Percentiles rank a stretch among this genome's conserved stretches.
These are phyloP conservation scores for Plasmopara muralis DNA, from an alignment of 352 stramenopile species.

Conservation along the genomic window DNA sequence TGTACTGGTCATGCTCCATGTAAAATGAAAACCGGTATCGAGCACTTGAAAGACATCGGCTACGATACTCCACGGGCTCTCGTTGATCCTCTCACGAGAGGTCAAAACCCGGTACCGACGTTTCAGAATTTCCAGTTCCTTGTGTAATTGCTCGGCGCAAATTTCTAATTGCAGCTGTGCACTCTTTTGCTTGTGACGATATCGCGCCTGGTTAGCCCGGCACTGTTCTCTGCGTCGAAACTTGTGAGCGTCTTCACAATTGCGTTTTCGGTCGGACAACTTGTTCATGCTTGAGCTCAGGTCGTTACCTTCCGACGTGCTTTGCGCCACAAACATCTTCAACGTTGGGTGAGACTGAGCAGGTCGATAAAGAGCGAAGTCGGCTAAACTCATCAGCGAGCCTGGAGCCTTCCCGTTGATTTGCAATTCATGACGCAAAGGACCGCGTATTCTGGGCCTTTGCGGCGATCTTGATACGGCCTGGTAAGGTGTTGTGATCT, in stretches of 20 bases:
- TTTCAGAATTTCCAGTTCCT: slow-evolving; percentile 13
- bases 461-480: not conserved
- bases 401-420: not conserved
- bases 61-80: slow-evolving; percentile 15
- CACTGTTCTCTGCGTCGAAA: slow-evolving; percentile 18
- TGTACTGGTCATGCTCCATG: slow-evolving; percentile 6
- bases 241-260: slow-evolving; percentile 1
- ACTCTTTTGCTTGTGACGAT: slow-evolving; percentile 14
- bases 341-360: not conserved
- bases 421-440: not conserved
- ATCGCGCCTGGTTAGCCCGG: slow-evolving; percentile 24
- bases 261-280: slow-evolving; percentile 5
- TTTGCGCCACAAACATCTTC: not conserved
- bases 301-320: too few species aligned
- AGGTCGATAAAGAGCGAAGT: not conserved
- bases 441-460: not conserved
- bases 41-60: slow-evolving; percentile 14
- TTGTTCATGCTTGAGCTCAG: not conserved
- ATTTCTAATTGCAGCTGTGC: slow-evolving; percentile 9
- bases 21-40: slow-evolving; percentile 11
- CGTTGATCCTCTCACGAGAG: slow-evolving; percentile 15
- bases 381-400: slow-evolving; percentile 2
- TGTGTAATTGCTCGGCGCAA: slow-evolving; percentile 9
- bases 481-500: not conserved
- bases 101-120: slow-evolving; percentile 11